Evolutionary conservation across 768 basidiomycete genomes (phyloP), one percentile per base, ranked within the genome.

Genomic region (Russula vinacea): DNA sequence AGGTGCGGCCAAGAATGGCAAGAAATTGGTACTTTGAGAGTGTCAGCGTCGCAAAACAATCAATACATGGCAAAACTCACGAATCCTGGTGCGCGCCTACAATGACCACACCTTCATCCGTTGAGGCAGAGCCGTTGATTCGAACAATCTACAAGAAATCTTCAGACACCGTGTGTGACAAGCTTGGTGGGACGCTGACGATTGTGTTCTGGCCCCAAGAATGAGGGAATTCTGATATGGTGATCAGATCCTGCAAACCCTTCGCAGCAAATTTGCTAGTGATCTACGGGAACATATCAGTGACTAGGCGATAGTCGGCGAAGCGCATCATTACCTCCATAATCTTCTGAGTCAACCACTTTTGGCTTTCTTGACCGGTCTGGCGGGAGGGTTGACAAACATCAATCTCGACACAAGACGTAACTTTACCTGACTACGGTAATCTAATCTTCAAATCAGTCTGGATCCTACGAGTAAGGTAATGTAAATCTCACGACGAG

Each of bases 71-170:
- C 37, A 59, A 60, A 54, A 51, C 65, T 59, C 62, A 84, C 88
- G 90, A 91, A 73, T 94, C 92, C 73, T 88, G 90, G 74, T 94
- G 92, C 49, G 92, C 92, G 44, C 84, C 81, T 68, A 94, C 78
- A 66, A 94, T 78, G 40, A 94, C 80, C 53, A 86, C 79, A 19
- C 81, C 79, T 59, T 87, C 81, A 69, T 89, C 85, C 19, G 72
- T 75, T 13, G 78, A 72, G 19, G 86, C 84, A 32, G 87, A 83
- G 57, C 92, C 92, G 71, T 86, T 84, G 71, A 94, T 89, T 71
- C 83, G 82, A 54, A 85, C 80, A 69, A 94, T 85, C 90, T 92
- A 69, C 58, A 52, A 56, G 42, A 56, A 56, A 19, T 62, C 42
- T 17, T 61, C 35, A 61, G 33, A 22, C 42, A 19, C n/a, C 7